Evolutionary conservation across 2,329 filamentous ascomycete genomes (phyloP), one percentile per base, ranked within the genome.

Genomic region (Leptographium radiaticola): DNA sequence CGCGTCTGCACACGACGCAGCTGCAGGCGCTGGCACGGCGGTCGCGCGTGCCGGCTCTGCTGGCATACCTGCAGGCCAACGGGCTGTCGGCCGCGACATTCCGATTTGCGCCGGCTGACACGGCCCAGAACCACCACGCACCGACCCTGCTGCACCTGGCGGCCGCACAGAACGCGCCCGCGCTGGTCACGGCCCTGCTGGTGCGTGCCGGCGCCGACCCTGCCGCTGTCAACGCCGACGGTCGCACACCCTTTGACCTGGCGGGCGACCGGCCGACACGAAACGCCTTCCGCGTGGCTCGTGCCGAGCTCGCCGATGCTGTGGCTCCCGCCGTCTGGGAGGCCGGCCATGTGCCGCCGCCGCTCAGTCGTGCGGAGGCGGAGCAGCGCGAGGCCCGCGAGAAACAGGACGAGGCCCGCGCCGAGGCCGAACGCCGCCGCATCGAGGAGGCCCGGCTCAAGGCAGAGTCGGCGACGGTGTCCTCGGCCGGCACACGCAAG

Each of bases 251-350:
- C 0, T 97, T 95, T 65, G 89, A 95, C 53, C 77, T 98, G 1
- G 82, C 88, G 1, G 89, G 91, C 44, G 89, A 97, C 65, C 81
- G 89, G 6, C 70, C 83, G 2, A 96, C 90, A 0, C 81, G 91
- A 2, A 90, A 97, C 64, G 87, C 90, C 0, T 98, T 98, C 70
- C 86, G 93, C 2, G 81, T 96, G 2, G 89, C 89, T 5, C 85
- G 93, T 8, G 77, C 80, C 36, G 86, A 94, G 63, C 74, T 96
- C 1, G 90, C 89, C 16, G 89, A 95, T 64, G 65, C 66, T 0
- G 77, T 73, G 18, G 95, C 85, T 81, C 71, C 45, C 1, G 11
- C 8, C 25, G 39, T 55, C 12, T 51, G 49, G 93, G 80, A 86
- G 4, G 73, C 70, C 0, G 84, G 89, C 1, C 79, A 79, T 31